A percentile compares a stretch with the other conserved stretches of the same genome.
Evolutionary conservation across 176 grass and related monocot species (phyloP).

Genomic region (Rhipidocladum racemiflorum): DNA sequence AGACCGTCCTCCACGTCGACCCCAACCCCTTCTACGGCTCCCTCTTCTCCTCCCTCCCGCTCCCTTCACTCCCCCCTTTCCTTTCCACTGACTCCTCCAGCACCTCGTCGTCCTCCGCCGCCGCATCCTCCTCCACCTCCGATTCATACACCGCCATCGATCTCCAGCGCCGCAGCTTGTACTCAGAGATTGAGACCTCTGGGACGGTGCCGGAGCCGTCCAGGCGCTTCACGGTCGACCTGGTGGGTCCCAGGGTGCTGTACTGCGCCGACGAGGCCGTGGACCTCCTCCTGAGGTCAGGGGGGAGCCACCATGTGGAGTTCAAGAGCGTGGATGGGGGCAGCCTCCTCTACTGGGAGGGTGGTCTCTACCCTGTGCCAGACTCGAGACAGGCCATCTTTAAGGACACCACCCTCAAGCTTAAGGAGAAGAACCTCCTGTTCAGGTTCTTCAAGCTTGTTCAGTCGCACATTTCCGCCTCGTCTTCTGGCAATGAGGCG

Average conservation of each 20-base stretch:
- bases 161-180: slow-evolving; percentile 43
- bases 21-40: slow-evolving; percentile 83
- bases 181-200: slow-evolving; percentile 58
- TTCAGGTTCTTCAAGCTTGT: slow-evolving; percentile 77
- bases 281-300: slow-evolving; percentile 69
- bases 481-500: not conserved
- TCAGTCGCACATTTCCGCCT: slow-evolving; percentile 46
- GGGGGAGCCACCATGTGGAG: slow-evolving; percentile 75
- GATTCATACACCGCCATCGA: slow-evolving; percentile 24
- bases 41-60: slow-evolving; percentile 70
- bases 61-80: slow-evolving; percentile 47
- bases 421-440: slow-evolving; percentile 63
- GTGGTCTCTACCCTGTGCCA: slow-evolving; percentile 65
- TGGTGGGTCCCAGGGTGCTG: slow-evolving; percentile 66
- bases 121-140: slow-evolving; percentile 10
- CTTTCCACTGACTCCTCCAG: slow-evolving; percentile 18
- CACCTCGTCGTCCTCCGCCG: not conserved
- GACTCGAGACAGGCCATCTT: slow-evolving; percentile 80
- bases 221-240: slow-evolving; percentile 55
- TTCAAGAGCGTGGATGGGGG: slow-evolving; percentile 85
- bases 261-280: slow-evolving; percentile 86
- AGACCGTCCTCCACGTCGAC: slow-evolving; percentile 90
- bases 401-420: slow-evolving; percentile 56
- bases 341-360: slow-evolving; percentile 78
- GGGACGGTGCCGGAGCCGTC: slow-evolving; percentile 53